Conservation (phyloP, 441 rosid species). For the Gossypium davidsonii region DNA sequence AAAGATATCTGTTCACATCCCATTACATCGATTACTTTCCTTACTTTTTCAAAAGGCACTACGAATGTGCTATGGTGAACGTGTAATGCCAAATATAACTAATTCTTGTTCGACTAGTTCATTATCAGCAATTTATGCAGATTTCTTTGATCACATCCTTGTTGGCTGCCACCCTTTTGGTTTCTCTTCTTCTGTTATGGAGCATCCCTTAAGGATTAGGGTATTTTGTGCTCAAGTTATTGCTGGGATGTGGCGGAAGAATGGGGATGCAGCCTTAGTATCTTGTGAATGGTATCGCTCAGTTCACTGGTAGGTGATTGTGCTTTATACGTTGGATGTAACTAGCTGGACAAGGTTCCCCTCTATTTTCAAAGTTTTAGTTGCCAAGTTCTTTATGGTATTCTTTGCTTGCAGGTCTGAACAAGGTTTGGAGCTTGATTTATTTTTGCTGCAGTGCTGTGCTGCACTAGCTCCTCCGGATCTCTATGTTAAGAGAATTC, state of each 20-base stretch:
- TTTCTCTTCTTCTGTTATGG: slow-evolving; percentile 84
- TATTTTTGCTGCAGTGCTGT: slow-evolving; percentile 95
- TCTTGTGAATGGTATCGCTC: slow-evolving; percentile 85
- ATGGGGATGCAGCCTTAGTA: slow-evolving; percentile 71
- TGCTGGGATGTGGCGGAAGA: slow-evolving; percentile 98
- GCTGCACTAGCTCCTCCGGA: slow-evolving; percentile 95
- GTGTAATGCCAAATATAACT: slow-evolving; percentile 26
- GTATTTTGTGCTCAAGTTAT: slow-evolving; percentile 89
- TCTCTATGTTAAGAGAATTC: slow-evolving; percentile 58
- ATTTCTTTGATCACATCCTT: slow-evolving; percentile 67
- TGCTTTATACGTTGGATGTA: slow-evolving; percentile 6
- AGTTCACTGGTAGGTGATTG: slow-evolving; percentile 62
- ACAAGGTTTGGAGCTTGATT: slow-evolving; percentile 93
- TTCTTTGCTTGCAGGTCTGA: slow-evolving; percentile 67
- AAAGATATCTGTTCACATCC: slow-evolving; percentile 78
- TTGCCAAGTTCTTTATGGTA: slow-evolving; percentile 15
- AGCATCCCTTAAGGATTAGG: slow-evolving; percentile 86
- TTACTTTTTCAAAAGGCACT: slow-evolving; percentile 71
- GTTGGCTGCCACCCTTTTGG: slow-evolving; percentile 65
- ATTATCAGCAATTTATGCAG: slow-evolving; percentile 25
- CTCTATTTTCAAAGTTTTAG: neutral
- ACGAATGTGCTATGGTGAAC: slow-evolving; percentile 58
- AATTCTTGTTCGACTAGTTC: slow-evolving; percentile 27
- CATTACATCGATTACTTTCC: slow-evolving; percentile 78
- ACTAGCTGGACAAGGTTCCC: neutral